Conservation (phyloP, 306 rosid species). For the Hippophae gyantsensis region DNA sequence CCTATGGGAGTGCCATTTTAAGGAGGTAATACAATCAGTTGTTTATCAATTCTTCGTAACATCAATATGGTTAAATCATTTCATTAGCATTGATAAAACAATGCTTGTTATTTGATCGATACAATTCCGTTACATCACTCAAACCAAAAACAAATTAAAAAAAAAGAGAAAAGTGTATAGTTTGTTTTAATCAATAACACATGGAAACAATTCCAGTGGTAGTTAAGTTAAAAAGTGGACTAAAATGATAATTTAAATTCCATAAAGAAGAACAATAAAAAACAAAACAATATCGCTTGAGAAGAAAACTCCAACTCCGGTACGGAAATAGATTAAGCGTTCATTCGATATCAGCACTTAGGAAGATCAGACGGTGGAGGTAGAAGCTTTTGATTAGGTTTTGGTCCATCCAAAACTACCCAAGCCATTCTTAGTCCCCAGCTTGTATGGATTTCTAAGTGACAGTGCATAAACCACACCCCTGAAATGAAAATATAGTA, state of each 20-base stretch:
- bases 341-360: constrained; percentile 41
- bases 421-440: constrained; percentile 91
- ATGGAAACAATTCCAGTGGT: neutral
- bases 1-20: neutral
- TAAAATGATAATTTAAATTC: neutral
- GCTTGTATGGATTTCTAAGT: constrained; percentile 76
- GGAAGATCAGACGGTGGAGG: constrained; percentile 90
- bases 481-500: constrained; percentile 29
- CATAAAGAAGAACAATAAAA: neutral
- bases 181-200: neutral
- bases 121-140: neutral
- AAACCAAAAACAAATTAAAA: neutral
- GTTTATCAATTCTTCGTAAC: too few relatives aligned
- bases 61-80: too few relatives aligned
- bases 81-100: neutral
- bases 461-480: constrained; percentile 92
- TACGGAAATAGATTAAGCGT: constrained; percentile 4
- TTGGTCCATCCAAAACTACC: constrained; percentile 61
- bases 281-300: constrained; percentile 9
- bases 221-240: too few relatives aligned
- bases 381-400: constrained; percentile 54
- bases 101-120: neutral
- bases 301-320: neutral
- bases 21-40: too few relatives aligned
- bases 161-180: neutral